Evolutionary conservation across 371 early-diverging fungal genomes (phyloP).

Genomic region (Mucor circinelloides): DNA sequence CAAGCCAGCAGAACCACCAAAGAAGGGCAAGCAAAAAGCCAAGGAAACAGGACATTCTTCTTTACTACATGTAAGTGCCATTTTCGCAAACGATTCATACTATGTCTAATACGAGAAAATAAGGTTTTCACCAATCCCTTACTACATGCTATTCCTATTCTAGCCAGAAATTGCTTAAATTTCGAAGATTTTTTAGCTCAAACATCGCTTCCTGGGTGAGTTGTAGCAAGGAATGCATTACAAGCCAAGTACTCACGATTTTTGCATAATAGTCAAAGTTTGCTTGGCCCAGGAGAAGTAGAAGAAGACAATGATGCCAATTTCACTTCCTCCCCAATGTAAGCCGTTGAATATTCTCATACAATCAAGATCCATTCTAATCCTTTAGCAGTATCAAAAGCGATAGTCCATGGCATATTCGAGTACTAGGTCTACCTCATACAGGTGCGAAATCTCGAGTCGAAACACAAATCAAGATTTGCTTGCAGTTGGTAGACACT

Average conservation of each 20-base stretch:
- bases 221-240: neutral
- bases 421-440: constrained; percentile 69
- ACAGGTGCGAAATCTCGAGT: constrained; percentile 80
- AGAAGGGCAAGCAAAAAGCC: constrained; percentile 30
- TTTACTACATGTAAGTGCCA: constrained; percentile 30
- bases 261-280: constrained; percentile 31
- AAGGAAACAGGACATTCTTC: constrained; percentile 26
- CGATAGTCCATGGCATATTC: constrained; percentile 49
- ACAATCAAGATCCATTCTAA: neutral
- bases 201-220: constrained; percentile 46
- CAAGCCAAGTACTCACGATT: neutral
- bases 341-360: constrained; percentile 8
- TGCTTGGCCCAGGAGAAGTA: constrained; percentile 34
- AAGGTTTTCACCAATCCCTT: constrained; percentile 54
- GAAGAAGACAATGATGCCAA: constrained; percentile 13
- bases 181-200: constrained; percentile 54
- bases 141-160: constrained; percentile 53
- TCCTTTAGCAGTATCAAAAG: constrained; percentile 16
- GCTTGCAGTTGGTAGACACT: constrained; percentile 66
- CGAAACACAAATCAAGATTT: constrained; percentile 83
- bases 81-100: neutral
- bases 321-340: constrained; percentile 38
- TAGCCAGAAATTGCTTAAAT: constrained; percentile 51
- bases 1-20: constrained; percentile 6
- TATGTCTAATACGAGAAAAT: neutral